A percentile compares a stretch with the other conserved stretches of the same genome.
These are phyloP conservation scores for Aureobasidium vineae DNA, from an alignment of 2,329 filamentous ascomycete genomes.

Conservation along the genomic window DNA sequence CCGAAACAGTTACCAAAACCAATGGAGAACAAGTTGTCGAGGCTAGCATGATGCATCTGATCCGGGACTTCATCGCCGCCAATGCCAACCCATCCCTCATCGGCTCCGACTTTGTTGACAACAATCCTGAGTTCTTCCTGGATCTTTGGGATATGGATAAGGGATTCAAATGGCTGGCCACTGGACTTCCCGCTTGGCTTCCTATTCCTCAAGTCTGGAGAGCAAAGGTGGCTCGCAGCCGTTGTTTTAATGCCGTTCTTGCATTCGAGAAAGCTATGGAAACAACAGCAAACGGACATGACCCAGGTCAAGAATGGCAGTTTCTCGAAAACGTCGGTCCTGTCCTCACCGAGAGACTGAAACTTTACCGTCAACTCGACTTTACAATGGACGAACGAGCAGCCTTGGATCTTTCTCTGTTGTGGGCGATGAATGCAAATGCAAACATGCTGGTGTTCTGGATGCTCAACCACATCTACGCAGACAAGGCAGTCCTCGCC, in stretches of 20 bases:
- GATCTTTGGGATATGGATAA: conserved; percentile 58
- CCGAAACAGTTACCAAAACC: conserved; percentile 44
- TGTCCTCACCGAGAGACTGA: conserved; percentile 36
- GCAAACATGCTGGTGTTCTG: conserved; percentile 49
- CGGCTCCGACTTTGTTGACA: conserved; percentile 53
- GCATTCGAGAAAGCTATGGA: conserved; percentile 38
- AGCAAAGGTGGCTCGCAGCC: conserved; percentile 45
- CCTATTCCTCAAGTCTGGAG: conserved; percentile 53
- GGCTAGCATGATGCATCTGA: conserved; percentile 51
- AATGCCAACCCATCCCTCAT: conserved; percentile 52
- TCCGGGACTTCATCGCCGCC: conserved; percentile 58
- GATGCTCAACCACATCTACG: conserved; percentile 41
- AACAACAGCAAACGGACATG: conserved; percentile 34
- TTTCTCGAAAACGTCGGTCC: conserved; percentile 37
- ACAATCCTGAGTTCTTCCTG: conserved; percentile 53
- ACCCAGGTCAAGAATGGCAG: conserved; percentile 38
- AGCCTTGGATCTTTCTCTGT: conserved; percentile 47
- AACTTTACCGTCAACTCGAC: conserved; percentile 36
- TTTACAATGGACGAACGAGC: conserved; percentile 38
- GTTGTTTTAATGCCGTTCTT: conserved; percentile 33
- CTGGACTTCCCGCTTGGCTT: conserved; percentile 56
- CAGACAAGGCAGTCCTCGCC: conserved; percentile 35
- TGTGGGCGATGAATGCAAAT: conserved; percentile 58
- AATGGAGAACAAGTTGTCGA: conserved; percentile 51
- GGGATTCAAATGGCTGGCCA: conserved; percentile 54